phyloP scores from a whole-genome alignment of 176 grass and related monocot species.

The Saccharum officinarum region DNA sequence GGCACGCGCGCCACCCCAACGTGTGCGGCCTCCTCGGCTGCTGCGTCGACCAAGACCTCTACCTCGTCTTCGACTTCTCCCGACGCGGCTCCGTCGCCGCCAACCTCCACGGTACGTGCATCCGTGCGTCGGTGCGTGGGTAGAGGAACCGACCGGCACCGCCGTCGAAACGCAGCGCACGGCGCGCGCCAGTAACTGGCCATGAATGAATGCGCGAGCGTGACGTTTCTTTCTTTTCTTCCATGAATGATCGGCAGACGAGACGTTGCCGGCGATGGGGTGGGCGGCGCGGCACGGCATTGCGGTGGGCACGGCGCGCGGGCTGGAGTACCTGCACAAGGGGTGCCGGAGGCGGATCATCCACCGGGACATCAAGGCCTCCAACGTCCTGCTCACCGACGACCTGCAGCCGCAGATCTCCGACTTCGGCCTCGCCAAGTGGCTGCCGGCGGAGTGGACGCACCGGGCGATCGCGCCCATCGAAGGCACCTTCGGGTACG shows the following conservation, averaged over 20 bases:
- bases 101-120: slow-evolving; percentile 54
- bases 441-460: slow-evolving; percentile 93
- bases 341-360: slow-evolving; percentile 86
- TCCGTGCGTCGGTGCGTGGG: not conserved
- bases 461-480: slow-evolving; percentile 88
- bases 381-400: slow-evolving; percentile 77
- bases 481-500: slow-evolving; percentile 87
- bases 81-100: slow-evolving; percentile 82
- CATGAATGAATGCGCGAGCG: not conserved
- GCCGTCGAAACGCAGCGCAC: not conserved
- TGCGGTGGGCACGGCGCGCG: slow-evolving; percentile 74
- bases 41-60: slow-evolving; percentile 84
- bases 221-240: not conserved
- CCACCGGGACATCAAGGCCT: slow-evolving; percentile 92
- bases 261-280: slow-evolving; percentile 50
- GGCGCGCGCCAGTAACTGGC: no score
- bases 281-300: slow-evolving; percentile 69
- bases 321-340: slow-evolving; percentile 90
- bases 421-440: slow-evolving; percentile 91
- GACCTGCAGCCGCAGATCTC: slow-evolving; percentile 89
- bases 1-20: slow-evolving; percentile 82
- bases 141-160: not conserved
- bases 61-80: slow-evolving; percentile 82
- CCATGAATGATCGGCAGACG: slow-evolving; percentile 28
- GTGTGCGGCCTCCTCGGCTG: slow-evolving; percentile 73